phyloP scores from a whole-genome alignment of 345 rosid genomes.

The Raphanus sativus region DNA sequence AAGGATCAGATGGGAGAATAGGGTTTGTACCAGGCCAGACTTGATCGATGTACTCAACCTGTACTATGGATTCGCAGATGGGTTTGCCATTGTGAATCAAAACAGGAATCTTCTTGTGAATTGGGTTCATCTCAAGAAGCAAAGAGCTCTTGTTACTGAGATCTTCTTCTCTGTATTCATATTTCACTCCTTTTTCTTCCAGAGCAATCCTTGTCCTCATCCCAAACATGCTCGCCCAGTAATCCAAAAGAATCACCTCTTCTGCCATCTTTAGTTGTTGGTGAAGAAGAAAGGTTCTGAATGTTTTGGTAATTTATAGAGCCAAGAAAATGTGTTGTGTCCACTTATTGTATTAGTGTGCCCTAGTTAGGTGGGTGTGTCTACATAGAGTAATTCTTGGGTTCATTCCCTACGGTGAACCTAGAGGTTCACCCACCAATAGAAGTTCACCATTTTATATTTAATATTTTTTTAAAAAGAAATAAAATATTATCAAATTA shows the following conservation, averaged over 20 bases:
- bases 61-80: neutral
- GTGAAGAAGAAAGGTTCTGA: neutral
- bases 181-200: neutral
- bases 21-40: neutral
- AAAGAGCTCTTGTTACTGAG: neutral
- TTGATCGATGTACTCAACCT: neutral
- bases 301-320: neutral
- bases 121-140: neutral
- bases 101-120: neutral
- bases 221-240: neutral
- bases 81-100: neutral
- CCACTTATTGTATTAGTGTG: neutral
- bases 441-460: no score
- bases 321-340: neutral
- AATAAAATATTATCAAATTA: no score
- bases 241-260: neutral
- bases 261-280: neutral
- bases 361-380: constrained; percentile 3
- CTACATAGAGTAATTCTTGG: no score
- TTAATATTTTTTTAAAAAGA: no score
- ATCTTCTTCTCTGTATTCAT: neutral
- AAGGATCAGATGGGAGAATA: constrained; percentile 34
- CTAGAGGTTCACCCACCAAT: no score
- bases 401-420: no score
- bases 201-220: neutral